These are phyloP conservation scores for Mycena epipterygia DNA, from an alignment of 768 basidiomycete genomes.

Conservation along the genomic window DNA sequence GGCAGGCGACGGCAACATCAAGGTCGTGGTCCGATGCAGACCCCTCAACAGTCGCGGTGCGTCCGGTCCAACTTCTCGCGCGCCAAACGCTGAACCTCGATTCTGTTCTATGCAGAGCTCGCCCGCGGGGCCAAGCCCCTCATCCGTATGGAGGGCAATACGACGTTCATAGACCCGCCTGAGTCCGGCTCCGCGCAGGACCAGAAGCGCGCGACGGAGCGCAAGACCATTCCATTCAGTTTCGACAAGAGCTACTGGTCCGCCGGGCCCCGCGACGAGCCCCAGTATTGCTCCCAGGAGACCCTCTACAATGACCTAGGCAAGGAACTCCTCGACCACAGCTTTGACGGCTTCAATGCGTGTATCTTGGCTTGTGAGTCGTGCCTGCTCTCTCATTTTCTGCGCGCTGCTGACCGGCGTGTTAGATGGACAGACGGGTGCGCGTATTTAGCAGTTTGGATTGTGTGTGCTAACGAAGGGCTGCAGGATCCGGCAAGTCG, in stretches of 20 bases:
- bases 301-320: conserved; percentile 96
- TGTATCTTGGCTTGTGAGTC: conserved; percentile 98
- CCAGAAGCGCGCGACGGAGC: conserved; percentile 87
- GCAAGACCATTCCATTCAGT: conserved; percentile 90
- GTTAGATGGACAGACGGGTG: conserved; percentile 88
- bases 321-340: conserved; percentile 93
- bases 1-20: conserved; percentile 89
- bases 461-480: conserved; percentile 18
- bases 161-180: conserved; percentile 93
- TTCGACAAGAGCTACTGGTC: conserved; percentile 99
- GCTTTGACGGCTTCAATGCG: conserved; percentile 96
- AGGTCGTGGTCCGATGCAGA: conserved; percentile 95
- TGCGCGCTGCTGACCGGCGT: conserved; percentile 14
- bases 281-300: conserved; percentile 93
- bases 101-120: conserved; percentile 77
- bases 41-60: conserved; percentile 95
- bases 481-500: conserved; percentile 88
- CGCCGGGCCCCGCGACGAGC: conserved; percentile 90
- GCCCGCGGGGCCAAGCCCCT: conserved; percentile 94
- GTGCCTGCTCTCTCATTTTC: conserved; percentile 4
- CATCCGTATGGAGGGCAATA: conserved; percentile 95
- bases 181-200: conserved; percentile 78
- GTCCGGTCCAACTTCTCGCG: conserved; percentile 42
- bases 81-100: conserved; percentile 13
- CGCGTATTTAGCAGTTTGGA: conserved; percentile 41